Conservation (phyloP, 2,329 filamentous ascomycete genomes). For the Aspergillus sp. region DNA sequence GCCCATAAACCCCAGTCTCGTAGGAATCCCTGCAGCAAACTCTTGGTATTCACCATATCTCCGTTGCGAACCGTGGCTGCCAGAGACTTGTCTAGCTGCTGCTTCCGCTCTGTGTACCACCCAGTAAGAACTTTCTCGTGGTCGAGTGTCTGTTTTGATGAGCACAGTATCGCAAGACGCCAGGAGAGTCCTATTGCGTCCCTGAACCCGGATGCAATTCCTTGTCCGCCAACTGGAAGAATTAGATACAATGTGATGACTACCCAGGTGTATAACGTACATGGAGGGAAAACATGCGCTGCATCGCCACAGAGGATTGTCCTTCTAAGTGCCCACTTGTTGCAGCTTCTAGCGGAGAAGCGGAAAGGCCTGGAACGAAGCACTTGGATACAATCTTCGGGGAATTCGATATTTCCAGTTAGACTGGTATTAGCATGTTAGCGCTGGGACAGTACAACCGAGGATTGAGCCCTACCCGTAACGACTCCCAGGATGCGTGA, state of each 20-base stretch:
- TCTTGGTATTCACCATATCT: constrained; percentile 30
- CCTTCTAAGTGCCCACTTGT: constrained; percentile 46
- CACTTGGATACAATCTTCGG: constrained; percentile 48
- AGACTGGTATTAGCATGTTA: constrained; percentile 13
- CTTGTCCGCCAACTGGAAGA: constrained; percentile 41
- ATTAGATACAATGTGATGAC: background rate
- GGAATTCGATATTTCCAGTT: constrained; percentile 34
- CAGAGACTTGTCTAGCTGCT: constrained; percentile 38
- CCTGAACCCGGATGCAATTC: constrained; percentile 43
- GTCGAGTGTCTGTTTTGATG: background rate
- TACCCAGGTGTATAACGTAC: constrained; percentile 18
- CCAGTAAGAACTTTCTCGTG: constrained; percentile 27
- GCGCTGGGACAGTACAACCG: no score
- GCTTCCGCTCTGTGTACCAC: constrained; percentile 40
- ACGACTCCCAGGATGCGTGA: constrained; percentile 22
- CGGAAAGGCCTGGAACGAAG: constrained; percentile 48
- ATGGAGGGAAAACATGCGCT: constrained; percentile 55
- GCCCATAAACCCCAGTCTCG: constrained; percentile 35
- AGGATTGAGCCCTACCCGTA: constrained; percentile 15
- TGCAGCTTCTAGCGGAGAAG: constrained; percentile 48
- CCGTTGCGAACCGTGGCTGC: constrained; percentile 37
- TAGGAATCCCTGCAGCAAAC: constrained; percentile 30
- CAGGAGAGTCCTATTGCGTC: constrained; percentile 40
- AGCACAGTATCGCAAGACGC: constrained; percentile 34
- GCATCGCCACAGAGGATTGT: constrained; percentile 51